Percentiles rank a stretch among this genome's conserved stretches.
phyloP scores from a whole-genome alignment of 495 filamentous ascomycete species.

The Podospora didyma region DNA sequence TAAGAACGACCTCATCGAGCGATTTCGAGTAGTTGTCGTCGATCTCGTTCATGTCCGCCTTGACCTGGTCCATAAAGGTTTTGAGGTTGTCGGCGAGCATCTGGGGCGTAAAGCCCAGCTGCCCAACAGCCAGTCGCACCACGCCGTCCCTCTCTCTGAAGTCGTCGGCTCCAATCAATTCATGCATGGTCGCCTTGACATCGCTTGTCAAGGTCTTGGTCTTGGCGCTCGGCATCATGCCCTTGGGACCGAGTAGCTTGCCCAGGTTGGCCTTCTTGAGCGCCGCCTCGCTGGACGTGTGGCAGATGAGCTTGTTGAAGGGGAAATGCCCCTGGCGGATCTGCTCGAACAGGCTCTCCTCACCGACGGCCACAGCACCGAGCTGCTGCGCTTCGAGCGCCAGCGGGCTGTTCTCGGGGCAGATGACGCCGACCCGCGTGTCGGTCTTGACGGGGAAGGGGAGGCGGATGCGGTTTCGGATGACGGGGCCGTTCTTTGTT shows the following conservation, averaged over 20 bases:
- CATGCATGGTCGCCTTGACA: slow-evolving; percentile 62
- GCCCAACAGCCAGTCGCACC: slow-evolving; percentile 82
- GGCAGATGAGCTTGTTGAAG: slow-evolving; percentile 87
- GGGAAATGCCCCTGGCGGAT: slow-evolving; percentile 70
- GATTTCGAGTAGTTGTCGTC: slow-evolving; percentile 74
- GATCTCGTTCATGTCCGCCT: slow-evolving; percentile 66
- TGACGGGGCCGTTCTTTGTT: slow-evolving; percentile 72
- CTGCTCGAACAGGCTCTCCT: slow-evolving; percentile 76
- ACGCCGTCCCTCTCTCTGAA: slow-evolving; percentile 85
- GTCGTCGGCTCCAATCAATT: slow-evolving; percentile 75
- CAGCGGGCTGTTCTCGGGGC: slow-evolving; percentile 66
- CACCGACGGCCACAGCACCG: slow-evolving; percentile 78
- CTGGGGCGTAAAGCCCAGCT: slow-evolving; percentile 84
- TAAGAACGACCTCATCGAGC: slow-evolving; percentile 90
- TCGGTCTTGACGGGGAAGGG: slow-evolving; percentile 86
- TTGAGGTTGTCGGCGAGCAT: slow-evolving; percentile 82
- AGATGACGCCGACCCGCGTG: slow-evolving; percentile 81
- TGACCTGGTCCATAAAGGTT: slow-evolving; percentile 68
- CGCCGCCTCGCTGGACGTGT: slow-evolving; percentile 65
- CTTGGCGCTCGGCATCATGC: slow-evolving; percentile 89
- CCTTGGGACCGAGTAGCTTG: slow-evolving; percentile 78
- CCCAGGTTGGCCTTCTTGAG: slow-evolving; percentile 76
- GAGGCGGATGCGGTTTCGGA: slow-evolving; percentile 82
- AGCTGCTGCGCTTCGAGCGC: slow-evolving; percentile 66
- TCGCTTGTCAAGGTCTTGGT: slow-evolving; percentile 81